Conservation (phyloP, 208 protist genomes). For the Jaenimonas drosophilae region DNA sequence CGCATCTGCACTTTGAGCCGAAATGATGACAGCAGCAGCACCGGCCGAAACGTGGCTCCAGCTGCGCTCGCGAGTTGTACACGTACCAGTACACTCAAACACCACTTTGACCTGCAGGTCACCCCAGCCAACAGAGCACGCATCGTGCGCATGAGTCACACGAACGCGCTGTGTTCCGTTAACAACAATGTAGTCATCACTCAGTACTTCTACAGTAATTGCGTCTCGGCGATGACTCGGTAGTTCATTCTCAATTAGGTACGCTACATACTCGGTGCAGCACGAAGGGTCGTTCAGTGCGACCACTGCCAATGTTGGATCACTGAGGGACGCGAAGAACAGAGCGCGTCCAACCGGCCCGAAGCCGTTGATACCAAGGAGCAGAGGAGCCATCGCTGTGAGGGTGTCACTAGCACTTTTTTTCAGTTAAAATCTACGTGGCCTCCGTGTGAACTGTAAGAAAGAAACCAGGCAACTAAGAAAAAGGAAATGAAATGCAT, state of each 20-base stretch:
- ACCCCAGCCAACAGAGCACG: constrained; percentile 89
- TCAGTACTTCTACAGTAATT: constrained; percentile 11
- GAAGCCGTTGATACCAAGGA: constrained; percentile 95
- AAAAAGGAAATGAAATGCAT: neutral
- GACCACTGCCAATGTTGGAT: constrained; percentile 61
- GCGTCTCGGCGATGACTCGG: constrained; percentile 41
- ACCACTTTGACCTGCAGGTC: constrained; percentile 87
- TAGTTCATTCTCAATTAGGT: constrained; percentile 91
- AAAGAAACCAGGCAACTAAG: too few species aligned
- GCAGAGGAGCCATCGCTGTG: constrained; percentile 7
- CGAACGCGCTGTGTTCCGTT: constrained; percentile 26
- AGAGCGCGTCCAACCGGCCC: constrained; percentile 92
- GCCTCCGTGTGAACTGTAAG: too few species aligned
- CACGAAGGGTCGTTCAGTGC: constrained; percentile 95
- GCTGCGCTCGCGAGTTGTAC: constrained; percentile 87
- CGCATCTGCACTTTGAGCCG: constrained; percentile 93
- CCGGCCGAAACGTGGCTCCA: constrained; percentile 88
- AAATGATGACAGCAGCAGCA: constrained; percentile 97
- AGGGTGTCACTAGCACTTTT: neutral
- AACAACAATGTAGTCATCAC: constrained; percentile 53
- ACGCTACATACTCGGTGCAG: constrained; percentile 89
- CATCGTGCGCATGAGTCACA: constrained; percentile 52
- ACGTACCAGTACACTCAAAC: constrained; percentile 97
- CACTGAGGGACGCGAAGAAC: constrained; percentile 67
- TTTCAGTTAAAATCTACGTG: too few species aligned